A percentile compares a stretch with the other conserved stretches of the same genome.
These are phyloP conservation scores for Pestalotiopsis sp. DNA, from an alignment of 2,329 filamentous ascomycete species.

Conservation along the genomic window DNA sequence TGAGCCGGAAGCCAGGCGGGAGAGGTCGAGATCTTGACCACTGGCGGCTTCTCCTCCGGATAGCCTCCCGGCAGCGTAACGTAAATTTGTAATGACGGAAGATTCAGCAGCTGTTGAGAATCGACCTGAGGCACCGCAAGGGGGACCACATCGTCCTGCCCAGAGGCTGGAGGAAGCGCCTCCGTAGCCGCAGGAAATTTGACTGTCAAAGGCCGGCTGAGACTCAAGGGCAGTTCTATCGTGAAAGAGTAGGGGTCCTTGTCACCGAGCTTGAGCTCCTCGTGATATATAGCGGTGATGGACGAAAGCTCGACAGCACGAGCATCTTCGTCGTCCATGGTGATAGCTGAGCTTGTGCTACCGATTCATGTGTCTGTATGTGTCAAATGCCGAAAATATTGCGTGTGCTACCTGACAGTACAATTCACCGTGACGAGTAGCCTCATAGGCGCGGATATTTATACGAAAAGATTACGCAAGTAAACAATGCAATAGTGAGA, in stretches of 20 bases:
- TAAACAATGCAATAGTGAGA: not conserved
- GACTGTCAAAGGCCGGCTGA: slow-evolving; percentile 56
- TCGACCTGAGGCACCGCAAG: slow-evolving; percentile 28
- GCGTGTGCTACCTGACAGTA: not conserved
- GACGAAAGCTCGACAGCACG: slow-evolving; percentile 62
- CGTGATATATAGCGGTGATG: slow-evolving; percentile 67
- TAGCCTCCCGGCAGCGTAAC: slow-evolving; percentile 61
- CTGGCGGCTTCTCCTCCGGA: slow-evolving; percentile 53
- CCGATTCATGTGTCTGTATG: slow-evolving; percentile 14
- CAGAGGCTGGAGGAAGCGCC: slow-evolving; percentile 24
- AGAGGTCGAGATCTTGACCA: slow-evolving; percentile 50
- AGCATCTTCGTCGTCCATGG: slow-evolving; percentile 47
- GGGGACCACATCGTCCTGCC: slow-evolving; percentile 13
- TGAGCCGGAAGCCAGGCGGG: slow-evolving; percentile 58
- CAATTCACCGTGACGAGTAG: not conserved
- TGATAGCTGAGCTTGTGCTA: slow-evolving; percentile 25
- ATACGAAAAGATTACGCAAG: not conserved
- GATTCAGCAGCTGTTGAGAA: slow-evolving; percentile 54
- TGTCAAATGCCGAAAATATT: not conserved
- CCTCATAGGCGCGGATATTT: not conserved
- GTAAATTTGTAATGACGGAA: slow-evolving; percentile 57
- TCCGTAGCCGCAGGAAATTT: slow-evolving; percentile 53
- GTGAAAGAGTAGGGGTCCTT: slow-evolving; percentile 50
- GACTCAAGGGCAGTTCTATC: slow-evolving; percentile 60
- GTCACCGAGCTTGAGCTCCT: slow-evolving; percentile 49